Evolutionary conservation across 1,284 basidiomycete genomes (phyloP), one percentile per base, ranked within the genome.

Genomic region (Boletus sp.): DNA sequence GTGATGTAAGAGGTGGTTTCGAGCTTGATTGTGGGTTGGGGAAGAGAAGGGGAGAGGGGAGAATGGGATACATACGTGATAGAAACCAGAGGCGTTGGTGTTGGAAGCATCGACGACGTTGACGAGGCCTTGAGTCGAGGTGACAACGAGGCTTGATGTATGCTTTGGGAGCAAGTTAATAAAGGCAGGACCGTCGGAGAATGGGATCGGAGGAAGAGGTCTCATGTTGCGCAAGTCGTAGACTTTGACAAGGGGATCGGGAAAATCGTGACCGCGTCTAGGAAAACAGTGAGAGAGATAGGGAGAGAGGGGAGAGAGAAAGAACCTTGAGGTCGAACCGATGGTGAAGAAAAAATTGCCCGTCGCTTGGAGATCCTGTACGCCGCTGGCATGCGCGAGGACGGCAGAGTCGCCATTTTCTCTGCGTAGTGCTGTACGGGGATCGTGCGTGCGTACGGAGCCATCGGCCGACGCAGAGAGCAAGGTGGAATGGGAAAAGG

Each of bases 231-330:
- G 84, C 22, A 93, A 65, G 65, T 99, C 95, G 63, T 91, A 96
- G 9, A 97, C 78, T 68, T 96, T 95, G 57, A 99, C 89, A 22
- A 96, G 74, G 2, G 93, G 90, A 65, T 98, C 95, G 0, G 91
- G 88, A 43, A 90, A 80, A 1, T 94, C 92, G 38, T 89, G 86
- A 17, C 89, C 87, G 67, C 91, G 91, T 63, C 91, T 93, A 60
- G 45, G 17, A 33, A 29, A 20, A 46, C n/a, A n/a, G 48, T 57
- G 48, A 60, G 53, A 17, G 22, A 32, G 17, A 32, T 4, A 25
- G 20, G 10, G 22, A 2, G 35, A 5, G 17, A n/a, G 17, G 33
- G 8, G 37, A 43, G 35, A 41, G 23, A 35, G 4, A 54, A 68
- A 56, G 3, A 13, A 89, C 91, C 90, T 86, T 65, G 91, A 77